Evolutionary conservation across 2,329 filamentous ascomycete genomes (phyloP).

Genomic region (Dothidotthia symphoricarpi): DNA sequence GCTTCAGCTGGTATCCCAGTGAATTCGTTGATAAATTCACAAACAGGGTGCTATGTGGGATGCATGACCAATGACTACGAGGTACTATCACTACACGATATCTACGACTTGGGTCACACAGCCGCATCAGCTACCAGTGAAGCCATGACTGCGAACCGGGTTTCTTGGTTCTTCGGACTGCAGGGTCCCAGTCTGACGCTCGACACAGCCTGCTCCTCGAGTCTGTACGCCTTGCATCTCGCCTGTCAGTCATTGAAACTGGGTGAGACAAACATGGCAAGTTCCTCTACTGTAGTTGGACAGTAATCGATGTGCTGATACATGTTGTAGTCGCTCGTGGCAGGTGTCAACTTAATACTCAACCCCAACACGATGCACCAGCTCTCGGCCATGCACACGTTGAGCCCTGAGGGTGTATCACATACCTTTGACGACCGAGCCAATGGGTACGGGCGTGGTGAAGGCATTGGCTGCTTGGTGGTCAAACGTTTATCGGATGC

Average conservation of each 20-base stretch:
- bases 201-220: slow-evolving; percentile 26
- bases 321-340: too few relatives aligned
- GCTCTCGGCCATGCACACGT: not conserved
- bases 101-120: too few relatives aligned
- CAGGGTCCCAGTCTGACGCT: slow-evolving; percentile 14
- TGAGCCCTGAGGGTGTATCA: slow-evolving; percentile 19
- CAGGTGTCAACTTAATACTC: slow-evolving; percentile 40
- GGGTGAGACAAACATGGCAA: slow-evolving; percentile 29
- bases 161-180: slow-evolving; percentile 15
- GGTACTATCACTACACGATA: too few relatives aligned
- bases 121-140: too few relatives aligned
- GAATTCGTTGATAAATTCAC: slow-evolving; percentile 12
- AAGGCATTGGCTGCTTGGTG: slow-evolving; percentile 29
- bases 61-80: too few relatives aligned
- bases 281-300: too few relatives aligned
- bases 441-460: slow-evolving; percentile 30
- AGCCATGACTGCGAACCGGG: slow-evolving; percentile 9
- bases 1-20: slow-evolving; percentile 11
- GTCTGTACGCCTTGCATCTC: slow-evolving; percentile 15
- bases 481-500: slow-evolving; percentile 29
- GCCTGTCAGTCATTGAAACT: slow-evolving; percentile 21
- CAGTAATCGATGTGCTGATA: too few relatives aligned
- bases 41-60: too few relatives aligned
- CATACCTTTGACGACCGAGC: slow-evolving; percentile 30
- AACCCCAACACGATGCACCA: slow-evolving; percentile 10